Percentiles rank a stretch among this genome's conserved stretches.
phyloP scores from a whole-genome alignment of 164 flowering plant genomes.

The Aristolochia contorta region DNA sequence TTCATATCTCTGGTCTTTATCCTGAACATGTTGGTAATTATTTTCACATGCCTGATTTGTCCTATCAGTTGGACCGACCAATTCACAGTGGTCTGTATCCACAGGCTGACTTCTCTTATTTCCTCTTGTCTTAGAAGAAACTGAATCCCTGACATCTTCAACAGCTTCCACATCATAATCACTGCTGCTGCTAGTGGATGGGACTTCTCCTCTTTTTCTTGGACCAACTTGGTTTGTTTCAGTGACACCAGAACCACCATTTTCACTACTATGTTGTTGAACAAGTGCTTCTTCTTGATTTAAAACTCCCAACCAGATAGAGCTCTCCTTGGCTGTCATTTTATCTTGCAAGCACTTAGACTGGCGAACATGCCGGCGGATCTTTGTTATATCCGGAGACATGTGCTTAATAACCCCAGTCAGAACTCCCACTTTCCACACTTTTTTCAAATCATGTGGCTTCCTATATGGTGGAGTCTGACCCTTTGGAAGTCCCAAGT shows the following conservation, averaged over 20 bases:
- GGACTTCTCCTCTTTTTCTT: slow-evolving; percentile 29
- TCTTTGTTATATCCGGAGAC: slow-evolving; percentile 86
- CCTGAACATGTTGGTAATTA: slow-evolving; percentile 8
- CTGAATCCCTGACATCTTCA: slow-evolving; percentile 39
- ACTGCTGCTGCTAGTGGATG: slow-evolving; percentile 39
- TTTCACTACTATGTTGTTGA: slow-evolving; percentile 45
- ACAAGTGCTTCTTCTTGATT: slow-evolving; percentile 50
- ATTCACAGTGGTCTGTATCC: slow-evolving; percentile 15
- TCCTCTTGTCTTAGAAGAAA: slow-evolving; percentile 63
- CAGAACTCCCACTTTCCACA: slow-evolving; percentile 41
- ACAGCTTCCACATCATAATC: slow-evolving; percentile 64
- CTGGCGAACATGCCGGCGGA: slow-evolving; percentile 55
- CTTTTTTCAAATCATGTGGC: slow-evolving; percentile 42
- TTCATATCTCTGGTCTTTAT: slow-evolving; percentile 23
- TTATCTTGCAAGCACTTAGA: slow-evolving; percentile 80
- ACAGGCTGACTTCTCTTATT: slow-evolving; percentile 26
- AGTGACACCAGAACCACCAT: slow-evolving; percentile 48
- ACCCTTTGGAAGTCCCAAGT: slow-evolving; percentile 20
- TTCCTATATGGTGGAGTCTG: slow-evolving; percentile 32
- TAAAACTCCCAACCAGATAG: slow-evolving; percentile 69
- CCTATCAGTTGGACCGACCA: background rate
- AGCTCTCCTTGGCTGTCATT: slow-evolving; percentile 82
- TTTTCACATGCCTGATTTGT: slow-evolving; percentile 3
- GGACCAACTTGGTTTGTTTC: slow-evolving; percentile 27
- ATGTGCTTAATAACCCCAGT: slow-evolving; percentile 82